Evolutionary conservation across 768 basidiomycete genomes (phyloP).

Genomic region (Pulveroboletus sp.): DNA sequence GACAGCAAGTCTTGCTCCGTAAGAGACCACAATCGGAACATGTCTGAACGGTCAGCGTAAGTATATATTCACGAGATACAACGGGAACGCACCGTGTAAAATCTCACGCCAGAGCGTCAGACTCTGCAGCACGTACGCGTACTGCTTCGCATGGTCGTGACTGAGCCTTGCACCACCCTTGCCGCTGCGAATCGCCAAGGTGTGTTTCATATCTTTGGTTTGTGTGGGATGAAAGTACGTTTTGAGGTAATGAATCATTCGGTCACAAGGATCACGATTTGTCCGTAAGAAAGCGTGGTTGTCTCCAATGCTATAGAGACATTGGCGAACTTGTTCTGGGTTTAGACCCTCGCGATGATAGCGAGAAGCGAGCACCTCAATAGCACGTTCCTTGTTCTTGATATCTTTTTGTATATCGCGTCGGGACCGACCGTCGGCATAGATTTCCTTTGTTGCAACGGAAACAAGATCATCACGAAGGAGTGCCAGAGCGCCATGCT

Average conservation of each 20-base stretch:
- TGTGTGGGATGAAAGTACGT: conserved; percentile 73
- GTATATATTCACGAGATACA: background rate
- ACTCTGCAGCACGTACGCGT: conserved; percentile 81
- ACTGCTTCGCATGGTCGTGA: conserved; percentile 82
- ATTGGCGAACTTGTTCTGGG: conserved; percentile 69
- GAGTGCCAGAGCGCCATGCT: conserved; percentile 57
- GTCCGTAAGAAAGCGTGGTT: conserved; percentile 84
- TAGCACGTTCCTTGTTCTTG: conserved; percentile 78
- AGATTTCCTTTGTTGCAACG: conserved; percentile 78
- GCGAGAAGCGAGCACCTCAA: conserved; percentile 63
- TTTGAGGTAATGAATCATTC: conserved; percentile 74
- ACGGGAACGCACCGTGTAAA: conserved; percentile 54
- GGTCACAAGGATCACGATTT: conserved; percentile 85
- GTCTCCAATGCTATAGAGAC: conserved; percentile 84
- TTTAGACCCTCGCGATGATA: conserved; percentile 56
- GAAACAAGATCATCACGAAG: conserved; percentile 74
- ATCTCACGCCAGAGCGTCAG: conserved; percentile 85
- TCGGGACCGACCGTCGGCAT: conserved; percentile 62
- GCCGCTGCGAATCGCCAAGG: conserved; percentile 77
- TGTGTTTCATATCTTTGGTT: conserved; percentile 57
- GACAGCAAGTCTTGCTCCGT: conserved; percentile 81
- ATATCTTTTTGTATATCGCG: conserved; percentile 84
- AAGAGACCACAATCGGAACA: conserved; percentile 83
- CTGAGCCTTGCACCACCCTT: conserved; percentile 75
- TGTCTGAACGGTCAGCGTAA: conserved; percentile 44